phyloP scores from a whole-genome alignment of 805 yeast species.

The Candida succiphila region DNA sequence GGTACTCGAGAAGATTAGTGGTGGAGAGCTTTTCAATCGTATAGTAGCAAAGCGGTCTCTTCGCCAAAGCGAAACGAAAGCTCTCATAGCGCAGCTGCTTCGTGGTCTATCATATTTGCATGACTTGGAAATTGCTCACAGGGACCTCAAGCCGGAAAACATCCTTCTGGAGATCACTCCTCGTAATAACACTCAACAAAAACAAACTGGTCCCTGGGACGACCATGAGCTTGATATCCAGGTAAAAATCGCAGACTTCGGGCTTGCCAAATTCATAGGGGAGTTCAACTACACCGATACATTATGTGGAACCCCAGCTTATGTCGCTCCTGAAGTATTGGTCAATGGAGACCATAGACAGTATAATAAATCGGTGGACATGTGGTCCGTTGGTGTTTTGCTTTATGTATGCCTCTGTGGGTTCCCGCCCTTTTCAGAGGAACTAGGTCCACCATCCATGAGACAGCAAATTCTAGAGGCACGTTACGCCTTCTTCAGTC shows the following conservation, averaged over 20 bases:
- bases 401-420: constrained; percentile 75
- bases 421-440: constrained; percentile 80
- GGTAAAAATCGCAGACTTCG: constrained; percentile 80
- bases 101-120: constrained; percentile 79
- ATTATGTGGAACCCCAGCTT: constrained; percentile 79
- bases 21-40: constrained; percentile 69
- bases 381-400: constrained; percentile 78
- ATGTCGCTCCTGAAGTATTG: constrained; percentile 75
- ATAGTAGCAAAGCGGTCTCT: constrained; percentile 55
- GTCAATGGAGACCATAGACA: constrained; percentile 38
- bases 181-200: constrained; percentile 2
- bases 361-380: constrained; percentile 64
- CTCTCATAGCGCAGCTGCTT: constrained; percentile 40
- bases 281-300: constrained; percentile 68
- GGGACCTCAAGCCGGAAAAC: constrained; percentile 93
- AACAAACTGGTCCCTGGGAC: constrained; percentile 44
- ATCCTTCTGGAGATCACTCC: constrained; percentile 48
- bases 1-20: constrained; percentile 63
- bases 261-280: constrained; percentile 60
- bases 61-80: constrained; percentile 51
- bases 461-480: constrained; percentile 63
- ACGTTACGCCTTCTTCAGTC: constrained; percentile 64
- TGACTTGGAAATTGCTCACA: constrained; percentile 84
- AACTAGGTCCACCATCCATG: constrained; percentile 71
- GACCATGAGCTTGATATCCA: constrained; percentile 45